Evolutionary conservation across 345 rosid species (phyloP).

Genomic region (Salix brachista): DNA sequence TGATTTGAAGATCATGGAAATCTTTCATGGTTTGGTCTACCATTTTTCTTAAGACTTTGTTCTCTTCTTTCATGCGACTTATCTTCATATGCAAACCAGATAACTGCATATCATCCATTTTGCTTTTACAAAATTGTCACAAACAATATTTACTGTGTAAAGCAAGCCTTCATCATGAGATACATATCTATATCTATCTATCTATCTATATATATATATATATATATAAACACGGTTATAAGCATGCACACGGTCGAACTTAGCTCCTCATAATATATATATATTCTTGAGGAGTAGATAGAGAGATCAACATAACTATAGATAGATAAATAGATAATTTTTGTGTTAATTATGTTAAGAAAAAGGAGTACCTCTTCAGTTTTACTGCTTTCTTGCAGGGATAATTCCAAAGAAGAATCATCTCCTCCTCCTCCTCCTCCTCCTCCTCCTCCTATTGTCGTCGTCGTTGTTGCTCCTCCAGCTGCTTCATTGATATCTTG

Average conservation of each 20-base stretch:
- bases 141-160: background rate
- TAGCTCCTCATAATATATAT: background rate
- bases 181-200: background rate
- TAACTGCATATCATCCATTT: slow-evolving; percentile 23
- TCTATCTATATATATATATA: background rate
- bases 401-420: slow-evolving; percentile 7
- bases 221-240: background rate
- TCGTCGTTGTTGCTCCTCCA: background rate
- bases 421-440: slow-evolving; percentile 11
- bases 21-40: slow-evolving; percentile 62
- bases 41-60: slow-evolving; percentile 41
- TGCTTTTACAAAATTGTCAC: background rate
- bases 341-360: background rate
- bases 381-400: slow-evolving; percentile 17
- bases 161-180: background rate
- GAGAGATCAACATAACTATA: background rate
- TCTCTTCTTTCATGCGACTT: slow-evolving; percentile 57
- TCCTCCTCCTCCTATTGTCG: no score
- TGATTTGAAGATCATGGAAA: slow-evolving; percentile 47
- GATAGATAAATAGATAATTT: no score
- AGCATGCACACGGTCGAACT: background rate
- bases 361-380: slow-evolving; percentile 30
- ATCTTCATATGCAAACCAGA: slow-evolving; percentile 47
- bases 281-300: background rate
- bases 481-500: slow-evolving; percentile 5